A percentile compares a stretch with the other conserved stretches of the same genome.
phyloP scores from a whole-genome alignment of 192 early-diverging fungal genomes.

The Coemansia sp. region DNA sequence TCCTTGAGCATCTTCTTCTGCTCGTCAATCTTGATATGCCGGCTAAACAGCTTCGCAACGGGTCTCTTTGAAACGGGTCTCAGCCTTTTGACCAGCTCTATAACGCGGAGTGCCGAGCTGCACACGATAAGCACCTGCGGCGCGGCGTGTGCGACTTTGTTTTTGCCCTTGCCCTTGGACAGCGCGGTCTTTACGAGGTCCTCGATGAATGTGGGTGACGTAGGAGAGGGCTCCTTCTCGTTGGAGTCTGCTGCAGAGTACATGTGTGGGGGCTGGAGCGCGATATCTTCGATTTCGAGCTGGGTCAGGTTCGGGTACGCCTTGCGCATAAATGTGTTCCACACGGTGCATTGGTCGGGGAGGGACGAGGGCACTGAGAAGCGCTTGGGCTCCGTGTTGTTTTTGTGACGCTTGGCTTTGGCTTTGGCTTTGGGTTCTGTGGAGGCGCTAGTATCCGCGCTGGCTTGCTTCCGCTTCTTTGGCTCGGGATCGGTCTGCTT shows the following conservation, averaged over 20 bases:
- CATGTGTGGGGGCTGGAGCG: constrained; percentile 23
- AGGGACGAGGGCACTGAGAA: constrained; percentile 15
- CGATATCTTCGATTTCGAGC: constrained; percentile 31
- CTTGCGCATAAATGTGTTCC: constrained; percentile 49
- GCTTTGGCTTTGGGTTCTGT: not conserved
- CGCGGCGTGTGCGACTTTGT: constrained; percentile 35
- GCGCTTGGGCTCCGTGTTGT: not conserved
- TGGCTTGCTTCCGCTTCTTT: too few relatives aligned
- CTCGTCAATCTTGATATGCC: constrained; percentile 40
- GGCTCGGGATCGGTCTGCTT: not conserved
- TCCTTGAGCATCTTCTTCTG: constrained; percentile 27
- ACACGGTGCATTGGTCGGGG: constrained; percentile 25
- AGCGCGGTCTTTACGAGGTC: constrained; percentile 31
- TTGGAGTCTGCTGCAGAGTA: constrained; percentile 6
- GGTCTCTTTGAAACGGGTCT: constrained; percentile 21
- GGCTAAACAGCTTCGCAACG: constrained; percentile 46
- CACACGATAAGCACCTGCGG: constrained; percentile 45
- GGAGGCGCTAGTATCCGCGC: too few relatives aligned
- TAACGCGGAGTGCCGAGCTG: constrained; percentile 41
- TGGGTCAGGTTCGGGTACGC: constrained; percentile 29
- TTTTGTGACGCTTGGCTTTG: not conserved
- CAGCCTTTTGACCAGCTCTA: constrained; percentile 38
- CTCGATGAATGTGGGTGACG: constrained; percentile 7
- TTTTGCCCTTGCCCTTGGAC: constrained; percentile 27
- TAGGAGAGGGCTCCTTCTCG: not conserved